Base-by-base conservation (phyloP, 768 basidiomycete species). In the Tephrocybe sp. region DNA sequence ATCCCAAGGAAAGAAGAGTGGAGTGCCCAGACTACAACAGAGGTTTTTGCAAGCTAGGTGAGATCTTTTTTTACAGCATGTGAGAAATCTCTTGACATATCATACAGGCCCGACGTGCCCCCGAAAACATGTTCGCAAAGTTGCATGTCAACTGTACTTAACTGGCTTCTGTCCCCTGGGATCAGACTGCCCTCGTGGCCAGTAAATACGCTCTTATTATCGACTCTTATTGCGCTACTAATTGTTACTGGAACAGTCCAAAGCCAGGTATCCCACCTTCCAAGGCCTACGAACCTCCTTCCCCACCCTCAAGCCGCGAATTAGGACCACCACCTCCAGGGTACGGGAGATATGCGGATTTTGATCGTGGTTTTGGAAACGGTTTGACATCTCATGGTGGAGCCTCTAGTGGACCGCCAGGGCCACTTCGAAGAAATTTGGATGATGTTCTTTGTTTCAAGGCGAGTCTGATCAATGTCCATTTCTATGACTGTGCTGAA, bases 1-100 rank as follows among this genome's bases (percentile, higher is more conserved):
- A 95, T 63, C 93, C 92, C 11, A 91, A 93, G 65, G 91, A 94
- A 68, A 79, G 94, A 43, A 80, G 84, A 49, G 83, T 91, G 3
- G 94, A 95, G 63, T 99, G 97, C 64, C 93, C 93, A 31, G 93
- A 97, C 65, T 99, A 94, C 66, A 88, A 88, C 56, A 77, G 95
- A 53, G 97, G 97, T 0, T 99, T 98, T 65, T 99, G 97, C 67
- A 88, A 85, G 65, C 75, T 94, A 50, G 94, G 94, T 94, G 51
- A 50, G 82, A 71, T n/a, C 15, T n/a, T 47, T 47, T 38, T 11
- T 9, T 25, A 38, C 29, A 34, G 33, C 33, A 34, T 33, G n/a
- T 31, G 30, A 22, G 22, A 42, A 18, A 19, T 31, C 51, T 30
- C 34, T 50, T 25, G 21, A 54, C 24, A 23, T 27, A 42, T 45